phyloP scores from a whole-genome alignment of 441 rosid genomes.

The Kokia cookei region DNA sequence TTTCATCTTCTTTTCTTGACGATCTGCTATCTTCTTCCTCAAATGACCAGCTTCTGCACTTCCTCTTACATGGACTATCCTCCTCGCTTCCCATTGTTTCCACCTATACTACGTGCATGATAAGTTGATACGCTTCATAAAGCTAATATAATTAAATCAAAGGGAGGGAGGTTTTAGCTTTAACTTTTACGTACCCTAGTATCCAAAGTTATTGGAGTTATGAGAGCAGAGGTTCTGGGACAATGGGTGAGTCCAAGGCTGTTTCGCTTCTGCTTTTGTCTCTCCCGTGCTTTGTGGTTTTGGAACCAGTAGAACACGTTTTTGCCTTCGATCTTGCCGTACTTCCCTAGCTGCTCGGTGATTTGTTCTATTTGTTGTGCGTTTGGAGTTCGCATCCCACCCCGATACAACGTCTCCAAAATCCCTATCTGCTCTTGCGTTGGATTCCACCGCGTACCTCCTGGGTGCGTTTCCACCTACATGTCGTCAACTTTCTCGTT shows the following conservation, averaged over 20 bases:
- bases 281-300: constrained; percentile 98
- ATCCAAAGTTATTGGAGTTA: constrained; percentile 32
- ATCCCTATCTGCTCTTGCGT: constrained; percentile 96
- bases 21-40: constrained; percentile 54
- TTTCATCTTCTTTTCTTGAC: constrained; percentile 37
- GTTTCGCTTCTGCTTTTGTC: constrained; percentile 84
- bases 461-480: constrained; percentile 85
- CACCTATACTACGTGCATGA: constrained; percentile 25
- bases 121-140: not conserved
- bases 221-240: constrained; percentile 29
- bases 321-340: constrained; percentile 95
- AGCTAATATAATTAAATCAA: not conserved
- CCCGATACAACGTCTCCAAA: constrained; percentile 79
- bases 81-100: constrained; percentile 38
- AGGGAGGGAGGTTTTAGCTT: not conserved
- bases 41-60: constrained; percentile 86
- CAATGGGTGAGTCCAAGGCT: constrained; percentile 38
- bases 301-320: constrained; percentile 99
- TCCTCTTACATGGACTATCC: constrained; percentile 61
- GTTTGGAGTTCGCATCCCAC: constrained; percentile 92
- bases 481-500: not conserved
- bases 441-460: constrained; percentile 98
- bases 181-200: constrained; percentile 27
- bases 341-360: constrained; percentile 71
- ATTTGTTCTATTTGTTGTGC: constrained; percentile 92